phyloP scores from a whole-genome alignment of 345 rosid genomes.

The Mallotus nudiflorus region DNA sequence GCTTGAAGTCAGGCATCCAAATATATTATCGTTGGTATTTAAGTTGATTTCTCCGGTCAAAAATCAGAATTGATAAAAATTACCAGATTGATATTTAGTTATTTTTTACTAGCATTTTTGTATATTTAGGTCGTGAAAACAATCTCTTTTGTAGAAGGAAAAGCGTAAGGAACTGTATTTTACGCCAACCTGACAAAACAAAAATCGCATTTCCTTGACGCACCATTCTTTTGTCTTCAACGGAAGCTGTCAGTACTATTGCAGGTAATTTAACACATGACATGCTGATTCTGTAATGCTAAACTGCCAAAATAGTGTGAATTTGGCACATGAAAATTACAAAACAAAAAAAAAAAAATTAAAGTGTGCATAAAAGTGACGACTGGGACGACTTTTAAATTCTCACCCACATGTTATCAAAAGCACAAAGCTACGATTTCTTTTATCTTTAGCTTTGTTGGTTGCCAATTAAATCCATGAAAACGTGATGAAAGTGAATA shows the following conservation, averaged over 20 bases:
- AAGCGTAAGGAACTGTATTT: too few species aligned
- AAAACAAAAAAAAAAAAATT: background rate
- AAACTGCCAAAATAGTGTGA: background rate
- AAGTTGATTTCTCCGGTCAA: too few species aligned
- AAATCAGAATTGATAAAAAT: too few species aligned
- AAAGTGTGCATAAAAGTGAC: too few species aligned
- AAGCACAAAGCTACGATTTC: background rate
- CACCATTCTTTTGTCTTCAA: too few species aligned
- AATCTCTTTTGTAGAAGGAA: too few species aligned
- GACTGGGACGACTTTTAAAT: background rate
- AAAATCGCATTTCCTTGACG: too few species aligned
- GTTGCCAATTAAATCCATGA: background rate
- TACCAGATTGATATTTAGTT: too few species aligned
- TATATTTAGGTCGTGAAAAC: too few species aligned
- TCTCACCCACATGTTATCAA: background rate
- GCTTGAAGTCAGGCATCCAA: too few species aligned
- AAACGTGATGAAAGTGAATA: background rate
- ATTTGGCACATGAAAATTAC: slow-evolving; percentile 7
- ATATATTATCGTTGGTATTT: too few species aligned
- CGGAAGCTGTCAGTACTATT: slow-evolving; percentile 1
- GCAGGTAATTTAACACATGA: slow-evolving; percentile 29
- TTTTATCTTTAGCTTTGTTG: background rate
- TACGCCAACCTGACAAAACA: too few species aligned
- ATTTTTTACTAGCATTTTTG: background rate
- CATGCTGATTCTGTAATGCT: slow-evolving; percentile 1